Evolutionary conservation across 352 stramenopile genomes (phyloP).

Genomic region (Pythium graminicola): DNA sequence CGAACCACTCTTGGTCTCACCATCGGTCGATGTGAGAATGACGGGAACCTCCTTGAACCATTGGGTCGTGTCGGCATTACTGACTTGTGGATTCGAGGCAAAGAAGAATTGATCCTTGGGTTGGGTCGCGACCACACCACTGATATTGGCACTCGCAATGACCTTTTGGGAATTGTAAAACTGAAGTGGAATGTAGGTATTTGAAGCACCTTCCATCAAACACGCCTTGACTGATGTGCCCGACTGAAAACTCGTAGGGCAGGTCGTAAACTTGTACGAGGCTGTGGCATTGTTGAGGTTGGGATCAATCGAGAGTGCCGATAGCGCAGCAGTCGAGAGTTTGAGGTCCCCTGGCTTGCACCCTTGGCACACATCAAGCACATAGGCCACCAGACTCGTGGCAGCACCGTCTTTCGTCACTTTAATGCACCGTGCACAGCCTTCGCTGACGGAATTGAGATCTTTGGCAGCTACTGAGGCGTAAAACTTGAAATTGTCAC

Average conservation of each 20-base stretch:
- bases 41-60: conserved; percentile 68
- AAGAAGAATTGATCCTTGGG: conserved; percentile 56
- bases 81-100: conserved; percentile 41
- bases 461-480: conserved; percentile 61
- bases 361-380: conserved; percentile 62
- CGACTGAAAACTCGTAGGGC: conserved; percentile 46
- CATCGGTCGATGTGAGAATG: conserved; percentile 44
- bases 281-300: conserved; percentile 47
- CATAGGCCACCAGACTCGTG: conserved; percentile 47
- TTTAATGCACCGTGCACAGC: conserved; percentile 70
- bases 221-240: conserved; percentile 66
- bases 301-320: conserved; percentile 35
- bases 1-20: conserved; percentile 44
- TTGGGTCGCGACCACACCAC: conserved; percentile 39
- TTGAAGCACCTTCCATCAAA: conserved; percentile 74
- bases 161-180: conserved; percentile 78
- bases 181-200: conserved; percentile 76
- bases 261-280: conserved; percentile 56
- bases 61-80: conserved; percentile 26
- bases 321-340: conserved; percentile 45
- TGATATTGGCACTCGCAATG: conserved; percentile 54
- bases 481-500: conserved; percentile 77
- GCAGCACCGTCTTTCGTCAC: conserved; percentile 39
- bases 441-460: conserved; percentile 37
- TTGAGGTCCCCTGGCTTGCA: conserved; percentile 41